Base-by-base conservation (phyloP, 148 eudicot genomes). In the Rheum nobile region DNA sequence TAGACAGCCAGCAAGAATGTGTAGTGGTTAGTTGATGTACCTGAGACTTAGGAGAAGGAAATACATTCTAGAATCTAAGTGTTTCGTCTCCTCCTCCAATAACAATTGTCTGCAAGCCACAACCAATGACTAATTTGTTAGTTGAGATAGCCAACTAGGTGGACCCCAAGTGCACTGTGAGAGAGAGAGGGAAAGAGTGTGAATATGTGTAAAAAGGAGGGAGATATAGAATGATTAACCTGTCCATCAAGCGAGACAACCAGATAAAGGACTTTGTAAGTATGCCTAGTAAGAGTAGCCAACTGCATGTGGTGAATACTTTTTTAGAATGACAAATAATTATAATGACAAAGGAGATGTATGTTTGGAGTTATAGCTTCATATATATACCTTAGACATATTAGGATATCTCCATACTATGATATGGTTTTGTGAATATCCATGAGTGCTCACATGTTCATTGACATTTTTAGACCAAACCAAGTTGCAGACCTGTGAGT, bases 71-170 rank as follows among this genome's bases (percentile, higher is more conserved):
- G 79, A 93, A 93, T 80, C 96, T 79, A n/a, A 92, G 96, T 43
- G 98, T 90, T 85, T 92, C 98, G 82, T 92, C 98, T 76, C 98
- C 98, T 6, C 96, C 96, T 75, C 98, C 98, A 6, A 97, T 93
- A 21, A 91, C 96, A 78, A 93, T 91, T 63, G 96, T 87, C 98
- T 93, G 87, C 17, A 76, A 76, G 46, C 83, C 84, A 37, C 48
- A 70, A 28, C 67, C 74, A 42, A 50, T 6, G 44, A 71, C 46
- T 17, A 46, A 78, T 41, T 16, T 38, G 31, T 61, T 47, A 82
- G 29, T 55, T 16, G 10, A 79, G 74, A 65, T 65, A 41, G 4
- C 28, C 38, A 34, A 44, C 14, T 4, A 38, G 29, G 17, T 8
- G 4, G 61, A 43, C 31, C 31, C 41, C 26, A 35, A 54, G 14